Conservation (phyloP, 352 stramenopile species). For the Phytophthora tubulina region DNA sequence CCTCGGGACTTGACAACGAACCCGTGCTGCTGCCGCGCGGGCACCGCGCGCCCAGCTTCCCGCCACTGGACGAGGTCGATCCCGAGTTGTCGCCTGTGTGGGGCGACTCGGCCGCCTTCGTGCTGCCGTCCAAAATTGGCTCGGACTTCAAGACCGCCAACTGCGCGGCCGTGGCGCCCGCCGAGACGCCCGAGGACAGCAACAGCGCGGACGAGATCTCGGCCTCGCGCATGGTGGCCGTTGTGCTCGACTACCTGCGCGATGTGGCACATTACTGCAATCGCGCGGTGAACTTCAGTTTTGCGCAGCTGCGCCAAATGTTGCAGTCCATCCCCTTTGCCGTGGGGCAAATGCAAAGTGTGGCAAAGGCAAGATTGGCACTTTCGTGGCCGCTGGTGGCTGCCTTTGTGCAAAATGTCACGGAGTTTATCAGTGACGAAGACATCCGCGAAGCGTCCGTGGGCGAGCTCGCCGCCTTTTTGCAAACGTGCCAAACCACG, state of each 20-base stretch:
- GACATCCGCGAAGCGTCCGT: slow-evolving; percentile 77
- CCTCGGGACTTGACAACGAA: slow-evolving; percentile 41
- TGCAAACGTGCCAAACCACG: slow-evolving; percentile 43
- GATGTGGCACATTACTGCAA: slow-evolving; percentile 74
- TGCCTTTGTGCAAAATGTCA: slow-evolving; percentile 68
- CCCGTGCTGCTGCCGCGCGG: slow-evolving; percentile 59
- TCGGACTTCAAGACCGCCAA: slow-evolving; percentile 11
- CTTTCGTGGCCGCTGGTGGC: slow-evolving; percentile 75
- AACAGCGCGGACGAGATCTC: slow-evolving; percentile 50
- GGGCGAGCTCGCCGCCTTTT: slow-evolving; percentile 67
- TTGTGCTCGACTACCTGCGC: slow-evolving; percentile 67
- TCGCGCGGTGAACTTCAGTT: slow-evolving; percentile 56
- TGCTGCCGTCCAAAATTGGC: slow-evolving; percentile 11
- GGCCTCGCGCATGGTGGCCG: slow-evolving; percentile 50
- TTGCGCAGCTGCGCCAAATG: slow-evolving; percentile 64
- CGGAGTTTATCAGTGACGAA: slow-evolving; percentile 77
- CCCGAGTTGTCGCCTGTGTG: slow-evolving; percentile 52
- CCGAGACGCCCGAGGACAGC: slow-evolving; percentile 2
- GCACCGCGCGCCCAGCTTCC: slow-evolving; percentile 9
- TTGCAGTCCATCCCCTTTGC: slow-evolving; percentile 71
- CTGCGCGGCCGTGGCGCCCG: slow-evolving; percentile 22
- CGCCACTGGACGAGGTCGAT: slow-evolving; percentile 31
- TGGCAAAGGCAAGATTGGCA: slow-evolving; percentile 63
- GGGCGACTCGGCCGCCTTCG: slow-evolving; percentile 39
- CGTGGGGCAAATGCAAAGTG: slow-evolving; percentile 69